These are phyloP conservation scores for Candida tetrigidarum DNA, from an alignment of 1,139 yeast genomes.

Conservation along the genomic window DNA sequence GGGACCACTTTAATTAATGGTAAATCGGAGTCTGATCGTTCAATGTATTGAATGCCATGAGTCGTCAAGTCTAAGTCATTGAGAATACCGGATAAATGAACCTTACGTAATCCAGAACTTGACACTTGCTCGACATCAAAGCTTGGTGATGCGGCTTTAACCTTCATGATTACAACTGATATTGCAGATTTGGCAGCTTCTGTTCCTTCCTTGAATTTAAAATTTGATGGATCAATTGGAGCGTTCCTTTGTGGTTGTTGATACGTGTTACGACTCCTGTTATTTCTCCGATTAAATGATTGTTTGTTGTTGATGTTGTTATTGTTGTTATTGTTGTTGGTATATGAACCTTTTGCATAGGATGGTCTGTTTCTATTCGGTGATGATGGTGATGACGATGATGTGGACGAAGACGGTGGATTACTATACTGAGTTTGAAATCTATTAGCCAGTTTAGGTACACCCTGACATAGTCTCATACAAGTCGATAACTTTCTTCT, in stretches of 20 bases:
- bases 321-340: neutral
- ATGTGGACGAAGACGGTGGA: neutral
- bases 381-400: neutral
- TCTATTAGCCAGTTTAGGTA: neutral
- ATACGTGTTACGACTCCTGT: neutral
- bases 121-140: slow-evolving; percentile 33
- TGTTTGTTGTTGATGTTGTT: neutral
- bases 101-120: slow-evolving; percentile 22
- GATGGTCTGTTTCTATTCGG: slow-evolving; percentile 1
- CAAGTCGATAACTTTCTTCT: slow-evolving; percentile 1
- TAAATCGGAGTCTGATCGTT: slow-evolving; percentile 22
- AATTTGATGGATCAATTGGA: slow-evolving; percentile 10
- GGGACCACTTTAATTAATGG: slow-evolving; percentile 35
- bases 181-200: slow-evolving; percentile 34
- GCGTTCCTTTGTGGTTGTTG: neutral
- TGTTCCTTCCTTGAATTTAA: slow-evolving; percentile 24
- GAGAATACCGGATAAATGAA: slow-evolving; percentile 33
- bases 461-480: neutral
- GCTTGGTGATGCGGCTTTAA: slow-evolving; percentile 24
- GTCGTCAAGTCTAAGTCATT: slow-evolving; percentile 33
- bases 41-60: slow-evolving; percentile 35
- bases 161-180: slow-evolving; percentile 31
- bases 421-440: neutral
- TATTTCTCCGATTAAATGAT: neutral
- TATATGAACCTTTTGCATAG: neutral